Percentiles rank a stretch among this genome's conserved stretches.
Evolutionary conservation across 2,329 filamentous ascomycete species (phyloP).

Genomic region (Scedosporium boydii): DNA sequence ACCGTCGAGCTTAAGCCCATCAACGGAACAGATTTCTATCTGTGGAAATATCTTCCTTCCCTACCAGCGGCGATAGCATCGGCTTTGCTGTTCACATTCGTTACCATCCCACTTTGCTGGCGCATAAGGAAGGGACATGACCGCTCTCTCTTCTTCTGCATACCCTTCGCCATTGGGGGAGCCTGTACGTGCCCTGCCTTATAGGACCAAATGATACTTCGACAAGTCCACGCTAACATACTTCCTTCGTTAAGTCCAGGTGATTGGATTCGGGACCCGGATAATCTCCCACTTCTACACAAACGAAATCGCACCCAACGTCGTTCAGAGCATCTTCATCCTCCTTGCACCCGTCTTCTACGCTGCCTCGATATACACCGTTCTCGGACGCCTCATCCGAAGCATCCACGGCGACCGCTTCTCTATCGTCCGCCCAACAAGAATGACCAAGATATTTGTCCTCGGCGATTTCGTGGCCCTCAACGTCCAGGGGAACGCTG

Average conservation of each 20-base stretch:
- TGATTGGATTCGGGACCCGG: constrained; percentile 6
- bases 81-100: background rate
- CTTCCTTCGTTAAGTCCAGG: constrained; percentile 12
- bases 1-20: background rate
- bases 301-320: constrained; percentile 23
- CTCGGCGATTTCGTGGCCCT: constrained; percentile 43
- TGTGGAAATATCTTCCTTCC: background rate
- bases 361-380: constrained; percentile 38
- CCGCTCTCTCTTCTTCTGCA: background rate
- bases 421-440: constrained; percentile 22
- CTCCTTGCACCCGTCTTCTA: constrained; percentile 30
- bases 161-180: background rate
- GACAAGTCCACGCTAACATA: background rate
- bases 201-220: background rate
- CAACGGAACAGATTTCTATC: background rate
- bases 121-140: background rate
- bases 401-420: constrained; percentile 25
- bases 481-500: constrained; percentile 36
- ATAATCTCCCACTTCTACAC: constrained; percentile 15
- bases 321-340: constrained; percentile 28
- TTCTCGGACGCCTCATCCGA: constrained; percentile 29
- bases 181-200: background rate
- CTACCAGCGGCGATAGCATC: background rate
- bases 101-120: background rate
- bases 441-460: constrained; percentile 47